Percentiles rank a stretch among this genome's conserved stretches.
phyloP scores from a whole-genome alignment of 371 early-diverging fungal genomes.

The Mucor mucedo region DNA sequence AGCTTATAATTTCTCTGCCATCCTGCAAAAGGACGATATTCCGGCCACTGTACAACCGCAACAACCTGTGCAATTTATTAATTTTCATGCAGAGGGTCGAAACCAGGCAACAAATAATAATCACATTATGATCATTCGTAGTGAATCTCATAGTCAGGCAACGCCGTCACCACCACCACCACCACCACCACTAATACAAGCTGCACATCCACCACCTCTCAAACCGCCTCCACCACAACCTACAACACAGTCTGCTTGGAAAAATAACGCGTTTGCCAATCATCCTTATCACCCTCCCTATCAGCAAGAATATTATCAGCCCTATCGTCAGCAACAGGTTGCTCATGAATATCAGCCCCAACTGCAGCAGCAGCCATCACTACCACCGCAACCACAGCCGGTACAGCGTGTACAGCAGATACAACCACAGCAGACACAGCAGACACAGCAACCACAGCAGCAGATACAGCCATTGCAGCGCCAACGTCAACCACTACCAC shows the following conservation, averaged over 20 bases:
- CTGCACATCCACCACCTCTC: not conserved
- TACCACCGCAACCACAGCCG: too few species aligned
- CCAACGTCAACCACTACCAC: not conserved
- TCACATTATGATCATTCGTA: slow-evolving; percentile 20
- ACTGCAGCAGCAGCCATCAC: not conserved
- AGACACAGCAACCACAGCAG: too few species aligned
- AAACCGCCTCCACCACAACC: not conserved
- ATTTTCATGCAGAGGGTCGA: slow-evolving; percentile 26
- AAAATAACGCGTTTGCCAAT: not conserved
- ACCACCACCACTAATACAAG: not conserved
- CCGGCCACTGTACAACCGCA: slow-evolving; percentile 4
- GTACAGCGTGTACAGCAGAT: too few species aligned
- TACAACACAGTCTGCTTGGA: not conserved
- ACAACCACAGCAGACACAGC: too few species aligned
- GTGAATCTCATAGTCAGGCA: slow-evolving; percentile 10
- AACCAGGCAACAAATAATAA: slow-evolving; percentile 11
- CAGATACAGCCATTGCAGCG: too few species aligned
- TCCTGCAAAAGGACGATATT: slow-evolving; percentile 7
- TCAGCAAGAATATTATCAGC: not conserved
- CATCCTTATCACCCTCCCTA: not conserved
- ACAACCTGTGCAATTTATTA: slow-evolving; percentile 25
- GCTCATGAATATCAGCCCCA: slow-evolving; percentile 16
- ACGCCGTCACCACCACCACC: not conserved
- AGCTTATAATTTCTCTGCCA: slow-evolving; percentile 14
- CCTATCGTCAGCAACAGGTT: slow-evolving; percentile 24